Evolutionary conservation across 495 filamentous ascomycete species (phyloP).

Genomic region (Aspergillus saccharolyticus): DNA sequence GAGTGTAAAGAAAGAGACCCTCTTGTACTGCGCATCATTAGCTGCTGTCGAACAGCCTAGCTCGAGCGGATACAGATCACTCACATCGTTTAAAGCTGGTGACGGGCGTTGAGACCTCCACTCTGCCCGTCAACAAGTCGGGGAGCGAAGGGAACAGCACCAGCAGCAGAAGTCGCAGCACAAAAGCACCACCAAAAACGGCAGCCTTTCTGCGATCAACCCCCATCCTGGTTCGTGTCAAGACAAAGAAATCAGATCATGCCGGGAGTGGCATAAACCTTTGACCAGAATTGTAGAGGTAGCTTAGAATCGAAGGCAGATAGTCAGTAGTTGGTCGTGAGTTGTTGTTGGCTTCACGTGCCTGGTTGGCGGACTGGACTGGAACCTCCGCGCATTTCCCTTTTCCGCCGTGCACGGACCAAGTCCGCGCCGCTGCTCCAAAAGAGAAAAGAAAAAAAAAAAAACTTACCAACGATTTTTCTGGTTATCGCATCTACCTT

Average conservation of each 20-base stretch:
- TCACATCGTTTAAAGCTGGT: conserved; percentile 96
- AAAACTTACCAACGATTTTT: conserved; percentile 9
- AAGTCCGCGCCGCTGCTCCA: conserved; percentile 20
- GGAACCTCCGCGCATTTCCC: conserved; percentile 24
- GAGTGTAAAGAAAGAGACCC: conserved; percentile 90
- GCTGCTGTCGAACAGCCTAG: not conserved
- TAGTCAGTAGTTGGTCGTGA: not conserved
- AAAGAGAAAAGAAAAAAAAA: conserved; percentile 17
- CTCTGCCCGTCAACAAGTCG: conserved; percentile 79
- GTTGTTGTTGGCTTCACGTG: conserved; percentile 23
- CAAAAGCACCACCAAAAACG: conserved; percentile 71
- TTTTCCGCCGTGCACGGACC: conserved; percentile 36
- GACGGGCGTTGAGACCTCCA: conserved; percentile 94
- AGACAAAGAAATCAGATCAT: conserved; percentile 10
- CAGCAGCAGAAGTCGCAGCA: conserved; percentile 75
- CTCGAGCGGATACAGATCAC: conserved; percentile 17
- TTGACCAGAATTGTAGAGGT: not conserved
- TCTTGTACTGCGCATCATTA: conserved; percentile 66
- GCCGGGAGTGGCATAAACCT: not conserved
- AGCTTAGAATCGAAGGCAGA: not conserved
- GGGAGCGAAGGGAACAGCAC: conserved; percentile 78
- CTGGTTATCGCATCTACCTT: conserved; percentile 22
- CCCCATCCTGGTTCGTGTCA: conserved; percentile 37
- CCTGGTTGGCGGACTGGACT: conserved; percentile 3
- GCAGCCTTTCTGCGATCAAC: conserved; percentile 70